Evolutionary conservation across 2,329 filamentous ascomycete genomes (phyloP).

Genomic region (Leptographium flavum): DNA sequence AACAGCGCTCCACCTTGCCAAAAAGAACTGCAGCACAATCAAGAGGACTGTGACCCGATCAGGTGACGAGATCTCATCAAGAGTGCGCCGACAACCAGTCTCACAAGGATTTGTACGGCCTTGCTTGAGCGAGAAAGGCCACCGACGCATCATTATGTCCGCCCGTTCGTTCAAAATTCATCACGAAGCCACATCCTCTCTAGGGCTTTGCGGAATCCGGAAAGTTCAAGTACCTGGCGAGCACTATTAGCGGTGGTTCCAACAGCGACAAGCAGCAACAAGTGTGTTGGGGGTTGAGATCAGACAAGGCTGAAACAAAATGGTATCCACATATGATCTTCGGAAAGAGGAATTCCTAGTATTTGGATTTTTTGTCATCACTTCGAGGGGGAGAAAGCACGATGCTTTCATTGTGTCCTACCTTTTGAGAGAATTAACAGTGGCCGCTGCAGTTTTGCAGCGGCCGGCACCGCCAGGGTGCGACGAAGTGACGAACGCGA

Average conservation of each 20-base stretch:
- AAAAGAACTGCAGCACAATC: not conserved
- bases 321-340: constrained; percentile 48
- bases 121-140: constrained; percentile 33
- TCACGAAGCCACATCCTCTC: constrained; percentile 28
- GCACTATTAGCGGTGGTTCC: constrained; percentile 10
- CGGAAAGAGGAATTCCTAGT: constrained; percentile 55
- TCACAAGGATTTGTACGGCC: constrained; percentile 50
- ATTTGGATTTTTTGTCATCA: constrained; percentile 48
- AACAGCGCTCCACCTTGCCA: not conserved
- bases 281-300: constrained; percentile 23
- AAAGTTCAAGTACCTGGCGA: constrained; percentile 9
- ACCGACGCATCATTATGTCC: constrained; percentile 46
- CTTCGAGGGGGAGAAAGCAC: constrained; percentile 14
- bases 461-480: not conserved
- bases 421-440: constrained; percentile 29
- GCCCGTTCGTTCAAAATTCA: constrained; percentile 57
- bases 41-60: constrained; percentile 21
- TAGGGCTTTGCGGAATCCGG: constrained; percentile 16
- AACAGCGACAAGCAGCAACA: constrained; percentile 2
- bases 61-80: constrained; percentile 56
- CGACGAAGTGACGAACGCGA: not conserved
- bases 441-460: constrained; percentile 1
- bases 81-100: constrained; percentile 33
- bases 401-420: constrained; percentile 18
- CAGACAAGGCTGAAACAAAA: constrained; percentile 56